phyloP scores from a whole-genome alignment of 768 basidiomycete genomes.

The Kwoniella heveanensis region DNA sequence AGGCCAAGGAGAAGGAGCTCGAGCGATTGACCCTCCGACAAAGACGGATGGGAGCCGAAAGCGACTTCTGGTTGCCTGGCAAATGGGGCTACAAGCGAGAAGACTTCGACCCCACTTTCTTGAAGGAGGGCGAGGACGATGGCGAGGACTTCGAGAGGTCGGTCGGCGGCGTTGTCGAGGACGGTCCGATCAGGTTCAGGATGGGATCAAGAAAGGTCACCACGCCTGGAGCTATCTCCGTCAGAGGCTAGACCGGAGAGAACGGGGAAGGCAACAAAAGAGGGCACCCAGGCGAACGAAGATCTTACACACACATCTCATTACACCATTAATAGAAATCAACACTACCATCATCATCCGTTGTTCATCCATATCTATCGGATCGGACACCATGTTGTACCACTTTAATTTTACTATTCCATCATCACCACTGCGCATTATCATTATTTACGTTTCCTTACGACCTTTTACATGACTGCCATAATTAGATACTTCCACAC shows the following conservation, averaged over 20 bases:
- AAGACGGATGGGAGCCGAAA: slow-evolving; percentile 22
- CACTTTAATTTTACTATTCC: neutral
- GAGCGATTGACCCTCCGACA: slow-evolving; percentile 25
- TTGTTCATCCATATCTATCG: neutral
- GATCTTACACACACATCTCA: no score
- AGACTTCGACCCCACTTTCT: slow-evolving; percentile 29
- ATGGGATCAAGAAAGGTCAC: slow-evolving; percentile 16
- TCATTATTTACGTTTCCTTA: no score
- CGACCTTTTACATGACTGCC: neutral
- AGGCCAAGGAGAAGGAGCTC: slow-evolving; percentile 28
- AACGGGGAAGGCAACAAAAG: no score
- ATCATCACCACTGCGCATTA: no score
- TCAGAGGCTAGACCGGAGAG: neutral
- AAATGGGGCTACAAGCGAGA: slow-evolving; percentile 33
- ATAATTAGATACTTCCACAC: neutral
- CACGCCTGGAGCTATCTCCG: slow-evolving; percentile 18
- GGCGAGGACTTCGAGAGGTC: slow-evolving; percentile 17
- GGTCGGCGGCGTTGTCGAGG: slow-evolving; percentile 32
- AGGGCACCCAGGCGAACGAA: no score
- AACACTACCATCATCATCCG: no score
- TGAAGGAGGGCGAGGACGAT: slow-evolving; percentile 17
- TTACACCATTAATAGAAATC: neutral
- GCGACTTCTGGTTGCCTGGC: slow-evolving; percentile 32
- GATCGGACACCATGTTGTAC: neutral
- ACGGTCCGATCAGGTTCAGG: slow-evolving; percentile 39